phyloP scores from a whole-genome alignment of 305 asterid species.

The Fraxinus velutina region DNA sequence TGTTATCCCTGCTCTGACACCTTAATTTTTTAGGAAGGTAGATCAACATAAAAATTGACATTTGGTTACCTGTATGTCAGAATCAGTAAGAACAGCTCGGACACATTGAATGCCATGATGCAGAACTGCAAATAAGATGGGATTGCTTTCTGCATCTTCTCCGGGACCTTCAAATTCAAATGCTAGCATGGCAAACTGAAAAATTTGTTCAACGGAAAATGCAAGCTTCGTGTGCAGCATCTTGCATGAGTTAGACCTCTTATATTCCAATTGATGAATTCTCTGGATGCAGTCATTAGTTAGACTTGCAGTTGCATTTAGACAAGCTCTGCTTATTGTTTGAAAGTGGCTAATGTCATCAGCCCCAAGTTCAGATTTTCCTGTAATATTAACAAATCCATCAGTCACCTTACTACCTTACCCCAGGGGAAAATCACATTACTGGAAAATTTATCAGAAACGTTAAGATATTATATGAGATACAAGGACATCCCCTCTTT shows the following conservation, averaged over 20 bases:
- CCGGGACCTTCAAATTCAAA: conserved; percentile 46
- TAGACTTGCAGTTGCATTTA: conserved; percentile 57
- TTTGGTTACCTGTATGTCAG: conserved; percentile 62
- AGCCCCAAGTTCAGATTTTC: conserved; percentile 46
- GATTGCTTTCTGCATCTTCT: conserved; percentile 44
- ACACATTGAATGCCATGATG: conserved; percentile 54
- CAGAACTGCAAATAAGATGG: conserved; percentile 46
- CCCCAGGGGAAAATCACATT: conserved; percentile 8
- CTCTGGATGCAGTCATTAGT: conserved; percentile 54
- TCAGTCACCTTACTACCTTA: conserved; percentile 19
- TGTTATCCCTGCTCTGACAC: not conserved
- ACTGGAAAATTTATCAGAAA: not conserved
- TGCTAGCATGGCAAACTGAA: conserved; percentile 56
- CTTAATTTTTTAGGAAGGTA: conserved; percentile 11
- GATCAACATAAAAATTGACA: conserved; percentile 22
- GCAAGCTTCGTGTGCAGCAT: conserved; percentile 77
- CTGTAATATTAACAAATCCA: conserved; percentile 41
- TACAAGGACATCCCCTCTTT: not conserved
- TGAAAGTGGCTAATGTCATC: conserved; percentile 44
- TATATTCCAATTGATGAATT: conserved; percentile 62
- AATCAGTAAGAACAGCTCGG: conserved; percentile 53
- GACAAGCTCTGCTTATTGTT: conserved; percentile 61
- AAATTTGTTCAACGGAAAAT: conserved; percentile 58
- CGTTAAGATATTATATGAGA: not conserved
- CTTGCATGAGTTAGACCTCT: conserved; percentile 56